These are phyloP conservation scores for Suillus luteus DNA, from an alignment of 768 basidiomycete genomes.

Conservation along the genomic window DNA sequence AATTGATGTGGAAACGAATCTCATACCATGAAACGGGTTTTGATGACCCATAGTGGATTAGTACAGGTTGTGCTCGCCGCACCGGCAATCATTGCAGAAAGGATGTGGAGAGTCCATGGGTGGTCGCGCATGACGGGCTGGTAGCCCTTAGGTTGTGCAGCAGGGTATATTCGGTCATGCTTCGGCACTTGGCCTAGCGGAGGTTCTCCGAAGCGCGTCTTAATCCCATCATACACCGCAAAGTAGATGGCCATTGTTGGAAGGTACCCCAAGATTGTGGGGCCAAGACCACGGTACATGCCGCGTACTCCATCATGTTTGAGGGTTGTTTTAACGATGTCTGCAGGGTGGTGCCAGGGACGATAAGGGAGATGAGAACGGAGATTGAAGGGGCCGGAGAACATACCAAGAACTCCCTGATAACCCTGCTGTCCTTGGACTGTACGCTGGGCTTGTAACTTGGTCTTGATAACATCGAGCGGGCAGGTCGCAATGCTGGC, in stretches of 20 bases:
- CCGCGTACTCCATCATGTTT: conserved; percentile 78
- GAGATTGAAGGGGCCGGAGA: conserved; percentile 9
- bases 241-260: conserved; percentile 99
- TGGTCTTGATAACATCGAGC: conserved; percentile 96
- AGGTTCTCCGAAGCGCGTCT: conserved; percentile 73
- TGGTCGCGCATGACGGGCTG: conserved; percentile 80
- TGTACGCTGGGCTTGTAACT: conserved; percentile 89
- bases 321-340: conserved; percentile 59
- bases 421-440: conserved; percentile 72
- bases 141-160: conserved; percentile 83
- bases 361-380: conserved; percentile 22
- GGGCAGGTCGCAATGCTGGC: conserved; percentile 95
- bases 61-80: conserved; percentile 92
- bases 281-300: conserved; percentile 95
- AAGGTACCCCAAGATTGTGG: conserved; percentile 93
- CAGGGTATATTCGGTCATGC: conserved; percentile 67
- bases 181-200: conserved; percentile 44
- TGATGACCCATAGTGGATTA: conserved; percentile 98
- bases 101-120: conserved; percentile 84
- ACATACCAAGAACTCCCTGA: conserved; percentile 72
- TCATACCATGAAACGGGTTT: conserved; percentile 96
- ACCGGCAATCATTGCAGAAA: conserved; percentile 96
- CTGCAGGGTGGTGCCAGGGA: conserved; percentile 30
- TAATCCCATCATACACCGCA: conserved; percentile 95
- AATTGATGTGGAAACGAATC: conserved; percentile 5